Evolutionary conservation across 164 flowering plant genomes (phyloP).

Genomic region (Nymphaea thermarum): DNA sequence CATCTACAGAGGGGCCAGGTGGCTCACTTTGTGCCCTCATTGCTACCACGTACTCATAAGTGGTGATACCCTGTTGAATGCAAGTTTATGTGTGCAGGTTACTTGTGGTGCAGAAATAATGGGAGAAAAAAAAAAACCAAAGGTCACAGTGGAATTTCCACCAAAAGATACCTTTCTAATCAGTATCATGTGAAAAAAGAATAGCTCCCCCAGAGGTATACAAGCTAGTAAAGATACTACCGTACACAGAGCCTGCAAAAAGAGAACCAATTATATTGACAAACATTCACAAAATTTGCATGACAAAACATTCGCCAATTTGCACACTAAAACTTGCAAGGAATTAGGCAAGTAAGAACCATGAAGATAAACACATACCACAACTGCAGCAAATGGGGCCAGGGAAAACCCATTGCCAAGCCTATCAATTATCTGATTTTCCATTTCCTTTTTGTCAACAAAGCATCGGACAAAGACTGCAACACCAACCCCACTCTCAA

Average conservation of each 20-base stretch:
- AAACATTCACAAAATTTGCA: too few species aligned
- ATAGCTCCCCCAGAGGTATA: constrained; percentile 69
- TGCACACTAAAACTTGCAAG: too few species aligned
- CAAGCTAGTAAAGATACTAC: constrained; percentile 62
- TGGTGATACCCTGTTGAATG: constrained; percentile 66
- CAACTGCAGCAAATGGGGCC: constrained; percentile 68
- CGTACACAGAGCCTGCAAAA: constrained; percentile 62
- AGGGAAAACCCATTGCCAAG: constrained; percentile 79
- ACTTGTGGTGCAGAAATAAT: background rate
- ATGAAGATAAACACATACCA: constrained; percentile 32
- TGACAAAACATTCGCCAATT: too few species aligned
- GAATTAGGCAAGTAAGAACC: background rate
- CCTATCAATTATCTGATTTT: constrained; percentile 41
- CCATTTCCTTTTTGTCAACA: constrained; percentile 43
- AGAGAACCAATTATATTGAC: background rate
- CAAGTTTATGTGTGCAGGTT: background rate
- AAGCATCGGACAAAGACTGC: constrained; percentile 71
- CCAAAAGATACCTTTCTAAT: constrained; percentile 52
- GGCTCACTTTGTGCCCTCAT: constrained; percentile 93
- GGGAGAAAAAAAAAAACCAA: background rate
- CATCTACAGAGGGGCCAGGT: constrained; percentile 82
- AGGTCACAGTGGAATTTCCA: background rate
- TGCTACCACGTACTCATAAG: constrained; percentile 91
- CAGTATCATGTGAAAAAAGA: constrained; percentile 78
- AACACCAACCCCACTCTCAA: constrained; percentile 64